Base-by-base conservation (phyloP, 2,329 filamentous ascomycete species). In the Fusarium pseudograminearum region DNA sequence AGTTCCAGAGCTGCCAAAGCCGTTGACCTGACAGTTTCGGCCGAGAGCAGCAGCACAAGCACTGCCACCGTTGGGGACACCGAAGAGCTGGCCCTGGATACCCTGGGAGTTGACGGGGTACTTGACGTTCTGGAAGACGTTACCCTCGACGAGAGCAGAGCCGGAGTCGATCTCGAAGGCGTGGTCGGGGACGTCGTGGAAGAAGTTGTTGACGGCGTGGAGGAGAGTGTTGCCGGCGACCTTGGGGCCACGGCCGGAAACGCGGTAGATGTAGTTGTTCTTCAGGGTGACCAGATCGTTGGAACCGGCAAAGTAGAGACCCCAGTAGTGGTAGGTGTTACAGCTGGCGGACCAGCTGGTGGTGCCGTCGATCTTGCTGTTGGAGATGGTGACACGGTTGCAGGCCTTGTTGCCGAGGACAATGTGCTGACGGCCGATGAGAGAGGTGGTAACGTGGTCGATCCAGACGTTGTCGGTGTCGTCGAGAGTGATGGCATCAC, bases 161-260 rank as follows among this genome's bases (percentile, higher is more conserved):
- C 82, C 82, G 8, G 75, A 48, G 54, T 80, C 80, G 48, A 83
- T 77, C 77, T 88, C 87, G 75, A 89, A 89, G n/a, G 86, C 84
- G 78, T 89, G 87, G 50, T 84, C 84, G 22, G 78, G 75, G 76
- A 83, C 85, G 73, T 83, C 81, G 75, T 86, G 82, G 80, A 82
- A 89, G 83, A 86, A 88, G 82, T 89, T 89, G 84, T 89, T 89
- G 75, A 88, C 85, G 42, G 84, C 85, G 77, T 90, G 87, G 55
- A 89, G 77, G 20, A 82, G 79, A 45, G 88, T 82, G 57, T 87
- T 87, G 76, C 85, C 85, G 22, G 81, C 82, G 24, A 89, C 80
- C 80, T 89, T 89, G 70, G 87, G 87, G 15, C 80, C 80, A 55
- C 87, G 86, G 59, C 87, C 87, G 15, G 82, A 84, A 50, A 84